Evolutionary conservation across 2,329 filamentous ascomycete genomes (phyloP), one percentile per base, ranked within the genome.

Genomic region (Hortaea sp.): DNA sequence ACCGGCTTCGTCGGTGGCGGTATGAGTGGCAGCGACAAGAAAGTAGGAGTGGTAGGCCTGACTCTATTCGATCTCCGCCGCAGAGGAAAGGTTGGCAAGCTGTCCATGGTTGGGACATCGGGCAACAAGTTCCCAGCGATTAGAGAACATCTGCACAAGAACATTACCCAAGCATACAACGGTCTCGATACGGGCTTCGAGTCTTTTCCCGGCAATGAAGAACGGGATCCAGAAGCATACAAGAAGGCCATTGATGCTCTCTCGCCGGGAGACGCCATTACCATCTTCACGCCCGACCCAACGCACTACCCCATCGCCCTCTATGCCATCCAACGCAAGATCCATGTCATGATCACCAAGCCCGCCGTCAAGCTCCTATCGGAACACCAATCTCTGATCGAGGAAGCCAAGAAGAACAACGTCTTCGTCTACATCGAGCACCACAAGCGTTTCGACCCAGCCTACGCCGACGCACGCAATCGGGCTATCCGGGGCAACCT

Each of bases 381-480:
- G 39, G 80, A 95, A 66, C 89, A 95, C 69, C 78, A 85, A 53
- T 69, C 80, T 31, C 80, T 95, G 11, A 73, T 94, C 46, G 77
- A 77, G 43, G 85, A 81, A 27, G 81, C 86, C 5, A 74, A 76
- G 53, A 81, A 85, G 62, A 72, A 85, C 65, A 81, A 81, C 53
- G 88, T 95, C 48, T 90, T 89, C 64, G 88, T 95, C 54, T 95
- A 87, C 71, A 76, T 95, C 58, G 89, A 95, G 75, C 89, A 95
- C 71, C 89, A 95, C 77, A 95, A 95, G 74, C 87, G 90, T 48
- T 95, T 83, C 69, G 89, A 95, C 65, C 89, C 89, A 1, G 88
- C 88, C 20, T 95, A 95, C 71, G 80, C 86, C 10, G 89, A 95
- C 65, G 90, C 90, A 10, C 79, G 82, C 42, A 82, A 82, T 69